Evolutionary conservation across 2,329 filamentous ascomycete genomes (phyloP).

Genomic region (Colletotrichum lupini): DNA sequence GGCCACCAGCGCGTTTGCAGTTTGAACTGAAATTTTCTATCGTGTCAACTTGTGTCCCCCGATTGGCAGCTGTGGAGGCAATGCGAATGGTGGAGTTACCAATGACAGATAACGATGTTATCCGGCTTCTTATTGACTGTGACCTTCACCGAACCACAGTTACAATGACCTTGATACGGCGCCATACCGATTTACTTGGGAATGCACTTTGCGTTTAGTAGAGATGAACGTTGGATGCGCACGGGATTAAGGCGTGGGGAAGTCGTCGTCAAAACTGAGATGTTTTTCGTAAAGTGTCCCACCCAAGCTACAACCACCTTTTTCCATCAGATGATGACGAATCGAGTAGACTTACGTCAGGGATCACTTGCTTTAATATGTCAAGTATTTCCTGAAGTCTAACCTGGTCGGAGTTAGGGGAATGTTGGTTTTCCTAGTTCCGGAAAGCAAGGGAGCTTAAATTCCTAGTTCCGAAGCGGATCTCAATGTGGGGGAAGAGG

Average conservation of each 20-base stretch:
- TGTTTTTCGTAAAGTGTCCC: not conserved
- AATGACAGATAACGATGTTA: constrained; percentile 17
- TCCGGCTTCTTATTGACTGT: constrained; percentile 21
- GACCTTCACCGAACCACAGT: constrained; percentile 24
- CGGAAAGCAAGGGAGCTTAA: not conserved
- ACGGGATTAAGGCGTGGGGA: not conserved
- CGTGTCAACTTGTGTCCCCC: not conserved
- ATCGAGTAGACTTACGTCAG: not conserved
- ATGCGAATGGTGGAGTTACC: not conserved
- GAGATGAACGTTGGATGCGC: not conserved
- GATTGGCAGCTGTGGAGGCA: not conserved
- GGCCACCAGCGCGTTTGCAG: constrained; percentile 28
- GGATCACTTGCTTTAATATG: not conserved
- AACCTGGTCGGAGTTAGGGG: not conserved
- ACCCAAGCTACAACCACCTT: too few relatives aligned
- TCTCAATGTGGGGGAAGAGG: not conserved
- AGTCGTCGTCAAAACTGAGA: too few relatives aligned
- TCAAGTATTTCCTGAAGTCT: not conserved
- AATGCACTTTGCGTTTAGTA: not conserved
- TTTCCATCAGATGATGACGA: not conserved
- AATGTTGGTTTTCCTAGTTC: not conserved
- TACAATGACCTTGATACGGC: constrained; percentile 19
- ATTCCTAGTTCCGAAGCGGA: not conserved
- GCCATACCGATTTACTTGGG: not conserved
- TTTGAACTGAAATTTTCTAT: constrained; percentile 4